A percentile compares a stretch with the other conserved stretches of the same genome.
These are phyloP conservation scores for Yamadazyma diospyri DNA, from an alignment of 1,139 yeast species.

Conservation along the genomic window DNA sequence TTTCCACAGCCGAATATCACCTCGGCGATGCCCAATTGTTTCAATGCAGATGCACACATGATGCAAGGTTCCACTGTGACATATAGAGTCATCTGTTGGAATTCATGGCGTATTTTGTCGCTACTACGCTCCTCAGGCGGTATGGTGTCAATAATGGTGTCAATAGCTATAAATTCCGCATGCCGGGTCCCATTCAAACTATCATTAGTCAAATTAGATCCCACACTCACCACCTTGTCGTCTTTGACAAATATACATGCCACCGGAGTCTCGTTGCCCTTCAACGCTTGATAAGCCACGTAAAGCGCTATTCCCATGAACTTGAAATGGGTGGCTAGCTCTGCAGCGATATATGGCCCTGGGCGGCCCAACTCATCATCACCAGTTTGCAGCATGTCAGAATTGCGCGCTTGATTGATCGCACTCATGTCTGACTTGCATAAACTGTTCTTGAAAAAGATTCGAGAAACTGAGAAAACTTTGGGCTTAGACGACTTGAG, in stretches of 20 bases:
- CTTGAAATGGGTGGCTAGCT: constrained; percentile 20
- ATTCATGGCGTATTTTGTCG: constrained; percentile 30
- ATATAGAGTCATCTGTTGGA: constrained; percentile 55
- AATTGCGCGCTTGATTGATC: too few relatives aligned
- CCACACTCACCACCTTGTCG: constrained; percentile 61
- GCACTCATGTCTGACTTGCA: constrained; percentile 46
- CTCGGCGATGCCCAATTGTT: constrained; percentile 69
- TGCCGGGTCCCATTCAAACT: constrained; percentile 83
- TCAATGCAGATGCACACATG: constrained; percentile 93
- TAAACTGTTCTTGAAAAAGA: constrained; percentile 34
- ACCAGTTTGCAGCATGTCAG: too few relatives aligned
- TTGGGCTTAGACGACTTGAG: constrained; percentile 31
- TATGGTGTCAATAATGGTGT: constrained; percentile 35
- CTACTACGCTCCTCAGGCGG: not conserved
- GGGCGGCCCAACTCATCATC: too few relatives aligned
- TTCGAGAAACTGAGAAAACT: constrained; percentile 35
- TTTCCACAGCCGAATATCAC: constrained; percentile 92
- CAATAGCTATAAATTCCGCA: constrained; percentile 86
- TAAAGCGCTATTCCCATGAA: constrained; percentile 39
- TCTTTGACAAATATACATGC: constrained; percentile 58
- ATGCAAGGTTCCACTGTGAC: constrained; percentile 98
- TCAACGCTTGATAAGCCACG: constrained; percentile 39
- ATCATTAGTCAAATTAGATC: constrained; percentile 86
- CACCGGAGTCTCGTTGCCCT: constrained; percentile 69
- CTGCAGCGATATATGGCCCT: too few relatives aligned